Conservation (phyloP, 2,329 filamentous ascomycete species). For the Neospermospora avenae region DNA sequence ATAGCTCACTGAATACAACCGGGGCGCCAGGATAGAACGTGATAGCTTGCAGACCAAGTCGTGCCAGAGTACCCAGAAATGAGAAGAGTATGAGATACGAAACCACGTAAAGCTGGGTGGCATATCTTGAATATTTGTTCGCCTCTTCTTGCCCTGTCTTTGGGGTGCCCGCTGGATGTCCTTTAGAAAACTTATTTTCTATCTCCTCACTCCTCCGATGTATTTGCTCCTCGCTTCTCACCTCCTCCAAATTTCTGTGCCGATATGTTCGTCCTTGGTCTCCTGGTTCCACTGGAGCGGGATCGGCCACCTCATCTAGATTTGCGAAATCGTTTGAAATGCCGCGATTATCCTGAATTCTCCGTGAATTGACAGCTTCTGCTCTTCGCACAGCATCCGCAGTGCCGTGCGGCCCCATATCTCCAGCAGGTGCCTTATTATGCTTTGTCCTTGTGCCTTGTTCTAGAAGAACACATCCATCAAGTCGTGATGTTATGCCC, state of each 20-base stretch:
- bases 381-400: slow-evolving; percentile 26
- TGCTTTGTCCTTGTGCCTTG: too few species aligned
- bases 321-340: slow-evolving; percentile 38
- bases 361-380: neutral
- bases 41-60: slow-evolving; percentile 75
- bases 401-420: slow-evolving; percentile 2
- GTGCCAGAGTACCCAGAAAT: slow-evolving; percentile 77
- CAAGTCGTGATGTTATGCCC: neutral
- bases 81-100: slow-evolving; percentile 86
- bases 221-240: slow-evolving; percentile 19
- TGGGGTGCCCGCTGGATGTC: slow-evolving; percentile 4
- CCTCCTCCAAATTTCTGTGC: slow-evolving; percentile 41
- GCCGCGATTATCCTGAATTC: slow-evolving; percentile 15
- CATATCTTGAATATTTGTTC: slow-evolving; percentile 44
- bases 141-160: slow-evolving; percentile 10
- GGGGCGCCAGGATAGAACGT: slow-evolving; percentile 78
- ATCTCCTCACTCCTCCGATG: slow-evolving; percentile 16
- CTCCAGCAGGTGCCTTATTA: neutral
- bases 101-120: slow-evolving; percentile 65
- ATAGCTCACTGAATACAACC: slow-evolving; percentile 70
- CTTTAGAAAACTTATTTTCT: neutral
- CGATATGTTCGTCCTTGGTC: slow-evolving; percentile 38
- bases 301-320: slow-evolving; percentile 42
- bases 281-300: slow-evolving; percentile 44
- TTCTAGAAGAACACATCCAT: too few species aligned